Evolutionary conservation across 148 eudicot species (phyloP), one percentile per base, ranked within the genome.

Genomic region (Diospyros lotus): DNA sequence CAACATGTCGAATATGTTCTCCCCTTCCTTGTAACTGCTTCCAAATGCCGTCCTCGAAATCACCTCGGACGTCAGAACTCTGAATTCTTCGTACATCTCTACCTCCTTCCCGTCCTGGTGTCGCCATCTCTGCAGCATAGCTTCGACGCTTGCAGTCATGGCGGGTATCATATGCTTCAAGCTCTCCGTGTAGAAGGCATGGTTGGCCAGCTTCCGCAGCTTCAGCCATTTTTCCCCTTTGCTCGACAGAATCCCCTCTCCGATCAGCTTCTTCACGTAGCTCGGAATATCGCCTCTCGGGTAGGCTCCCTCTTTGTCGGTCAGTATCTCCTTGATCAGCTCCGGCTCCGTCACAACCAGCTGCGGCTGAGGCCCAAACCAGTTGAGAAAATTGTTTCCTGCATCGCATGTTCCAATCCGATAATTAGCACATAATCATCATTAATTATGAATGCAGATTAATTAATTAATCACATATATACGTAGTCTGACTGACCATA

Each of bases 401-500:
- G 45, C 42, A 7, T 62, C 4, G 28, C 18, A 7, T 62, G 10
- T 40, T 40, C 28, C 0, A 28, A 28, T 28, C 28, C 28, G 28
- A 28, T 28, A 28, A 28, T 28, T 28, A 28, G 28, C 28, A 28
- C 28, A 28, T 28, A 28, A 28, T 28, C 28, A 0, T 28, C 28
- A 28, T 28, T 28, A 28, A 28, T 28, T 28, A 28, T 28, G 28
- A 28, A 28, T 28, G n/a, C n/a, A n/a, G n/a, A n/a, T n/a, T n/a
- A n/a, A n/a, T 28, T 28, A 28, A 28, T 28, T 0, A 28, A 28
- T 28, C 28, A 28, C 28, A 28, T 28, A 0, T 28, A 28, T 28
- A 28, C 0, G 28, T 28, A 18, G 12, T 71, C 1, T 73, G 63
- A 79, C 1, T 73, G 63, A 79, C 82, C 82, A 50, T 79, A 79